phyloP scores from a whole-genome alignment of 495 filamentous ascomycete genomes.

The Podospora pseudopauciseta region DNA sequence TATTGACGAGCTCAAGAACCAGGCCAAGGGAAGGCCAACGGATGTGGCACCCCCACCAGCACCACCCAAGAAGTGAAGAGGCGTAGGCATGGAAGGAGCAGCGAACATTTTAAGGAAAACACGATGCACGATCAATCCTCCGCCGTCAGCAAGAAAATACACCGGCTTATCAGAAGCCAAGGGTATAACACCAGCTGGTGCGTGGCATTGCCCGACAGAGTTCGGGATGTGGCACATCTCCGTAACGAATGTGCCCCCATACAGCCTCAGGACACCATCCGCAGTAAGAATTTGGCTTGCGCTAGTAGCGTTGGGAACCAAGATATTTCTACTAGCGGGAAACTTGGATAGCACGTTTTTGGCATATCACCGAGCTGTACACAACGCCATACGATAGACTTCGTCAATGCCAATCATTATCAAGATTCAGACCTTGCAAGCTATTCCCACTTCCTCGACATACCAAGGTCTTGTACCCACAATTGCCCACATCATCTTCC shows the following conservation, averaged over 20 bases:
- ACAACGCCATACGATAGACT: background rate
- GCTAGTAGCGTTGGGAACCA: background rate
- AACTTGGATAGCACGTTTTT: background rate
- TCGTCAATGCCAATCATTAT: background rate
- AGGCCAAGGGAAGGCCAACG: background rate
- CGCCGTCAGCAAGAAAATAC: too few species aligned
- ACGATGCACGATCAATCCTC: too few species aligned
- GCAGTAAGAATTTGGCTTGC: background rate
- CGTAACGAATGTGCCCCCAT: background rate
- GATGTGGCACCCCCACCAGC: background rate
- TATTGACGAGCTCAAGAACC: slow-evolving; percentile 10
- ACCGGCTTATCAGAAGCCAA: background rate
- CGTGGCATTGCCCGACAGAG: background rate
- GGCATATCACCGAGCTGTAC: background rate
- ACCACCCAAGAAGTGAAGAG: background rate
- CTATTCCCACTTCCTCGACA: background rate
- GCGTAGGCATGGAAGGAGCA: background rate
- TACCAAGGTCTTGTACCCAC: background rate
- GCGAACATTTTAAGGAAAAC: background rate
- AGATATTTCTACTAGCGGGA: background rate
- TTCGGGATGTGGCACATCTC: background rate
- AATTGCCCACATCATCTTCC: background rate
- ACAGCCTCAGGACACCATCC: background rate
- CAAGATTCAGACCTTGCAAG: background rate
- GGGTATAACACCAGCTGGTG: background rate